These are phyloP conservation scores for Aspergillus sp. DNA, from an alignment of 2,329 filamentous ascomycete genomes.

Conservation along the genomic window DNA sequence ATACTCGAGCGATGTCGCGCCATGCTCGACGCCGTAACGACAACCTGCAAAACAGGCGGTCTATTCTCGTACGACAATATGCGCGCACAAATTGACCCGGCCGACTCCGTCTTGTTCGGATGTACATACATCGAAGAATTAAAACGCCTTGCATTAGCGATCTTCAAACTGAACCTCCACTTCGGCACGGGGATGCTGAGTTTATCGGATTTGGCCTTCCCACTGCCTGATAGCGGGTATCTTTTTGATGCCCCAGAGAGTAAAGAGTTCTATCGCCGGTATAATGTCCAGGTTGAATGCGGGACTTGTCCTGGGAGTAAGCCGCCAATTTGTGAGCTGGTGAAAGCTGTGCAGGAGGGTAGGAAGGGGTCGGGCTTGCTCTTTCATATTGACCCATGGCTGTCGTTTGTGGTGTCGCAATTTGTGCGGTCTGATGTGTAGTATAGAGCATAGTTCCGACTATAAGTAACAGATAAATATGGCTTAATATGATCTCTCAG, in stretches of 20 bases:
- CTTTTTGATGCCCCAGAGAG: not conserved
- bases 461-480: too few relatives aligned
- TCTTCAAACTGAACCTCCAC: not conserved
- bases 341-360: not conserved
- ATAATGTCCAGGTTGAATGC: not conserved
- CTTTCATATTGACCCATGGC: not conserved
- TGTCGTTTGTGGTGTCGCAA: not conserved
- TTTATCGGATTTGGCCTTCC: not conserved
- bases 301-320: not conserved
- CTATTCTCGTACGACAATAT: not conserved
- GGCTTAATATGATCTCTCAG: too few relatives aligned
- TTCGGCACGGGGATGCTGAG: not conserved
- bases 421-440: not conserved
- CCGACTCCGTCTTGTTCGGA: not conserved
- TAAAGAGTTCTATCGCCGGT: not conserved
- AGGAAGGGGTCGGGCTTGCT: not conserved
- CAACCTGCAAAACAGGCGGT: not conserved
- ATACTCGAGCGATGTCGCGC: not conserved
- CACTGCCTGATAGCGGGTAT: not conserved
- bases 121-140: conserved; percentile 3
- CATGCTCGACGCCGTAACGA: not conserved
- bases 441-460: too few relatives aligned
- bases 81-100: not conserved
- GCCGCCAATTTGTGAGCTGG: not conserved
- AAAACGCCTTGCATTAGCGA: not conserved